Evolutionary conservation across 108 stramenopile species (phyloP), one percentile per base, ranked within the genome.

Genomic region (Fragilariopsis cylindrus): DNA sequence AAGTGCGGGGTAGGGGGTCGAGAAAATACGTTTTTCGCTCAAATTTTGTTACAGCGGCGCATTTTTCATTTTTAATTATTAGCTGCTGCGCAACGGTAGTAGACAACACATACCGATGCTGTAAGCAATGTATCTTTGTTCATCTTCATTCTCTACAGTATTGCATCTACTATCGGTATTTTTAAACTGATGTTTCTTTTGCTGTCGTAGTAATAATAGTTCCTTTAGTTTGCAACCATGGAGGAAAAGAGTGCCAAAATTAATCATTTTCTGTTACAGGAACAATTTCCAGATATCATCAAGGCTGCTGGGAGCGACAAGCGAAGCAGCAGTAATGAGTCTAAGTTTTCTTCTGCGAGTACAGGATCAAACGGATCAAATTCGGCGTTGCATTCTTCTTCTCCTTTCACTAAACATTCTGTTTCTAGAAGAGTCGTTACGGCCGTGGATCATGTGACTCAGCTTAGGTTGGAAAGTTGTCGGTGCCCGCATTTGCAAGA

Each of bases 401-500:
- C 70, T 5, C 57, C 65, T 15, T 19, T n/a, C 13, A 57, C 39
- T 16, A 53, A 55, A 48, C 49, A 54, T 8, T 48, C 45, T 13
- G 44, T 62, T 13, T 56, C 53, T 0, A 53, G 7, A 9, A 4
- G 53, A 54, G 45, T 46, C 52, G 40, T 68, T 4, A n/a, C 19
- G 62, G 79, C 69, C 4, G 73, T 74, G 6, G 74, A 80, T 57
- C 79, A 80, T 55, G 79, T 75, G 53, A 65, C 18, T 1, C 74
- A 80, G 66, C 53, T 80, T 9, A 44, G 16, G 8, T 44, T 75
- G 48, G 79, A 80, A 45, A 64, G 73, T 40, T 80, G 79, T 40
- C 74, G 74, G 4, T 74, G 74, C 49, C 50, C 70, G 13, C 79
- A 80, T 63, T 60, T 80, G 55, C 67, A 80, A 48, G 79, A 80